A percentile compares a stretch with the other conserved stretches of the same genome.
Evolutionary conservation across 2,329 filamentous ascomycete genomes (phyloP).

Genomic region (Orbilia javanica): DNA sequence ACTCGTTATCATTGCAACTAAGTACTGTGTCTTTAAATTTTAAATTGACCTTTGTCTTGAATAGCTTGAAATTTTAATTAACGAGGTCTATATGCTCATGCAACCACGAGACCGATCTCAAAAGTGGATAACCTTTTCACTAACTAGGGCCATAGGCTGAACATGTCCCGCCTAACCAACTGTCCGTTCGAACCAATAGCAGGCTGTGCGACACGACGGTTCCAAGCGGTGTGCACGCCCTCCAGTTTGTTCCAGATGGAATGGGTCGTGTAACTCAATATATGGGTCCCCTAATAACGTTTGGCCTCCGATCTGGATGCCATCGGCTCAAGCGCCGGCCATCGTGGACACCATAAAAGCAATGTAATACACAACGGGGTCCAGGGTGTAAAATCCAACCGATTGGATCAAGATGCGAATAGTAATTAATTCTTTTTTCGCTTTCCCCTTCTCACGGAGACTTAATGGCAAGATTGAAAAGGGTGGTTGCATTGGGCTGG

Average conservation of each 20-base stretch:
- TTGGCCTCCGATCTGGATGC: neutral
- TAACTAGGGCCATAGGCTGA: no score
- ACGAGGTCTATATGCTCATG: neutral
- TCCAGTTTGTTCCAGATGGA: slow-evolving; percentile 18
- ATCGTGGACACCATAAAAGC: neutral
- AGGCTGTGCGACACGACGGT: neutral
- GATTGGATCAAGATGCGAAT: neutral
- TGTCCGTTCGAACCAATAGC: neutral
- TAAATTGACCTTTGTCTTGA: no score
- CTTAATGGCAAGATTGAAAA: neutral
- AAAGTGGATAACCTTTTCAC: neutral
- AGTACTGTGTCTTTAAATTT: neutral
- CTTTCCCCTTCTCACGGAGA: neutral
- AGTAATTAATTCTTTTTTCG: neutral
- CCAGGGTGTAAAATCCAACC: neutral
- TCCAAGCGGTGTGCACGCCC: neutral
- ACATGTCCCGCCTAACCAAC: neutral
- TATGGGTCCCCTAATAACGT: slow-evolving; percentile 24
- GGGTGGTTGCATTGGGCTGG: neutral
- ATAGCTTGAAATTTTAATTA: no score
- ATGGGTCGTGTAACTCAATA: slow-evolving; percentile 12
- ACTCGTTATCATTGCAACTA: neutral
- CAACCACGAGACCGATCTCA: slow-evolving; percentile 2
- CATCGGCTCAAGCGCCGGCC: neutral
- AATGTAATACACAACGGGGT: neutral